Base-by-base conservation (phyloP, 768 basidiomycete species). In the Krasilnikovozyma curviuscula region DNA sequence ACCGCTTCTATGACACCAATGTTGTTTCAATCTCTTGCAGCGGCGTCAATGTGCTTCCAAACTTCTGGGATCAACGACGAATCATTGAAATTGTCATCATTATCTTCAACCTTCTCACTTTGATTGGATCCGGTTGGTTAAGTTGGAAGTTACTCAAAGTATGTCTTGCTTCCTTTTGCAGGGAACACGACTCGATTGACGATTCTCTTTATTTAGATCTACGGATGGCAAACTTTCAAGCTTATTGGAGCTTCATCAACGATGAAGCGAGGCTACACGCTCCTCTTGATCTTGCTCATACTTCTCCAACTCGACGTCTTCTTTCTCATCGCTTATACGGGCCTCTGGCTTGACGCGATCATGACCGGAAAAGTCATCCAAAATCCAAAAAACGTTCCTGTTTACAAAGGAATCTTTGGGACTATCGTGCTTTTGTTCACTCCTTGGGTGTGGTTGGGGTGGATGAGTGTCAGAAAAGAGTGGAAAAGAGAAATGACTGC, bases 201-300 rank as follows among this genome's bases (percentile, higher is more conserved):
- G 10, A 13, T 29, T 32, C 14, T 6, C 5, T 31, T 3, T 5
- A 12, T 19, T 12, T 46, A 81, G 79, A 58, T 70, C 14, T 84
- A 81, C 60, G 79, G 82, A 37, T 85, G 81, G 81, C 79, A 81
- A 63, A 85, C 81, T 0, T 85, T 83, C 71, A 82, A 82, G 63
- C 78, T 81, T 48, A 75, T 83, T 44, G 81, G 82, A 31, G 81
- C 82, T 10, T 80, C 77, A 6, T 65, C 74, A 55, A 69, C 69
- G 10, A 81, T 84, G 64, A 80, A 79, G 62, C 72, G 76, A 30
- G 63, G 80, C 51, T 84, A 84, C 69, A 75, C 68, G 61, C 65
- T 76, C 40, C 76, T 82, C 48, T 70, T 83, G 33, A 66, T 70
- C 14, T 65, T 83, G 48, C 81, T 79, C 6, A 79, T 80, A 55